Base-by-base conservation (phyloP, 2,329 filamentous ascomycete species). In the Fusarium verticillioides region DNA sequence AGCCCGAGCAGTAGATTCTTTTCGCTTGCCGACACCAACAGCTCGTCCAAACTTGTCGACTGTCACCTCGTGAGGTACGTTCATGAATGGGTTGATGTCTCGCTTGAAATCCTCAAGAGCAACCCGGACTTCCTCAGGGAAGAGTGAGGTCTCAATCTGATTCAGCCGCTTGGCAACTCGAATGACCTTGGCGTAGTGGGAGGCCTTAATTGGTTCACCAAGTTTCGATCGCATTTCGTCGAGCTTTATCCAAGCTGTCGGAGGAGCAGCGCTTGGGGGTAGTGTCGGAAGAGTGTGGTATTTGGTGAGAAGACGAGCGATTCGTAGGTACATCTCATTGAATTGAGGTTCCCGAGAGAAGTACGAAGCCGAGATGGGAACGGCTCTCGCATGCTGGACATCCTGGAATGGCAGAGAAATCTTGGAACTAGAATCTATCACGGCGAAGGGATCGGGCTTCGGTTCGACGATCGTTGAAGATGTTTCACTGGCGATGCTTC, bases 311-410 rank as follows among this genome's bases (percentile, higher is more conserved):
- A 98, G 87, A 16, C 88, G 87, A 77, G 94, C 90, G 53, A 99
- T 87, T 50, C 87, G 85, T 74, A 98, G 88, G 76, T 93, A 90
- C 78, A 93, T 89, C 83, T 99, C 96, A 83, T 92, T 96, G 86
- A 97, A 98, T 61, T 88, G 87, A 4, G 95, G 93, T 69, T 92
- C 92, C 59, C 92, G 92, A 59, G 94, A 95, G 85, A 98, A 99
- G 84, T 99, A 99, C n/a, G 96, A 96, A 6, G 94, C 92, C 40
- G 95, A 97, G 32, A 88, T 88, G 26, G 96, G 96, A 40, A 98
- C 85, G 28, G 97, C 86, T 74, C 96, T 94, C 60, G 93, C 91
- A 73, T 90, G 87, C 32, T 78, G 73, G 34, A 83, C 73, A 47
- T 78, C 79, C 16, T 79, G 67, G n/a, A 82, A 79, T 2, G 82